A percentile compares a stretch with the other conserved stretches of the same genome.
These are phyloP conservation scores for Plasmodium reichenowi DNA, from an alignment of 169 alveolate species.

Conservation along the genomic window DNA sequence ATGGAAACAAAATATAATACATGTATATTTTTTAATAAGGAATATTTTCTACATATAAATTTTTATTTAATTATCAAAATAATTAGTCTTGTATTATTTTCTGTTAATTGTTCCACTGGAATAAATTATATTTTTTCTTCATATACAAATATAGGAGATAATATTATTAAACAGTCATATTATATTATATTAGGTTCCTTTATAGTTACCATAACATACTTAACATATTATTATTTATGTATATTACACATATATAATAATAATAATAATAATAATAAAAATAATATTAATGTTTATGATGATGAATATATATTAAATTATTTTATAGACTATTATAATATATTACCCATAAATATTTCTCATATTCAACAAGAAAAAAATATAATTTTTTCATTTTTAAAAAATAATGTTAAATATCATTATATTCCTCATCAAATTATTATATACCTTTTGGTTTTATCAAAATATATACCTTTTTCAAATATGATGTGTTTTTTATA, in stretches of 20 bases:
- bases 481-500: slow-evolving; percentile 45
- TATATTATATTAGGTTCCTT: slow-evolving; percentile 46
- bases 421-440: neutral
- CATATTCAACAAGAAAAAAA: neutral
- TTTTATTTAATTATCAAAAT: slow-evolving; percentile 22
- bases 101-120: slow-evolving; percentile 74
- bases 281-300: slow-evolving; percentile 2
- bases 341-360: neutral
- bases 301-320: neutral
- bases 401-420: neutral
- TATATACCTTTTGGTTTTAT: slow-evolving; percentile 30
- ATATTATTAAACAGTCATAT: slow-evolving; percentile 12
- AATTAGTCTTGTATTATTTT: slow-evolving; percentile 27
- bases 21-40: slow-evolving; percentile 25
- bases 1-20: neutral
- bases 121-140: slow-evolving; percentile 70
- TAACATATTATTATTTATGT: slow-evolving; percentile 55
- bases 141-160: slow-evolving; percentile 60
- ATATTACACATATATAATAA: neutral
- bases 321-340: slow-evolving; percentile 2
- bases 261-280: neutral
- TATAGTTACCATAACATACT: slow-evolving; percentile 10
- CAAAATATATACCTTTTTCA: slow-evolving; percentile 33
- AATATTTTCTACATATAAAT: slow-evolving; percentile 45
- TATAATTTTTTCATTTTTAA: slow-evolving; percentile 3